A percentile compares a stretch with the other conserved stretches of the same genome.
These are phyloP conservation scores for Astragalus glycyphyllos DNA, from an alignment of 306 rosid genomes.

Conservation along the genomic window DNA sequence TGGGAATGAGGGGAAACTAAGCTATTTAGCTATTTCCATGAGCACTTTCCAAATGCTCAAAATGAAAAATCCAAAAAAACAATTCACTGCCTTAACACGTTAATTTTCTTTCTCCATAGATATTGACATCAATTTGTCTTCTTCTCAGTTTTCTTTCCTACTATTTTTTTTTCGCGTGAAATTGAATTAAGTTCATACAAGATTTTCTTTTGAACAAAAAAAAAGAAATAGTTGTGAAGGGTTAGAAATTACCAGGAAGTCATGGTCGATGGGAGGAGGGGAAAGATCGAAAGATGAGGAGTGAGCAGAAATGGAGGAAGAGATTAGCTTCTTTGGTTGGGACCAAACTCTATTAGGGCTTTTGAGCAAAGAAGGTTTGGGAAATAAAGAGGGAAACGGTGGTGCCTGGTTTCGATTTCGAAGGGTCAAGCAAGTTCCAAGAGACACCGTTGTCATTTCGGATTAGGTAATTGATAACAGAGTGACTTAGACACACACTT, in stretches of 20 bases:
- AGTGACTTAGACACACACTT: not conserved
- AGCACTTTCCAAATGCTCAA: too few species aligned
- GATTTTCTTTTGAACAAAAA: not conserved
- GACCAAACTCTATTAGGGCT: constrained; percentile 37
- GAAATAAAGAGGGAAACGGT: constrained; percentile 28
- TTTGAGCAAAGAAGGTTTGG: constrained; percentile 32
- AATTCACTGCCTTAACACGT: too few species aligned
- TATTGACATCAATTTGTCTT: too few species aligned
- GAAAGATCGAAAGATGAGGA: constrained; percentile 73
- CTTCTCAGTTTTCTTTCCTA: too few species aligned
- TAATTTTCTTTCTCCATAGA: too few species aligned
- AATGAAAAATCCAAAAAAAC: too few species aligned
- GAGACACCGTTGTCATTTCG: constrained; percentile 38
- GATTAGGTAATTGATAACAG: not conserved
- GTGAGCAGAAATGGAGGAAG: constrained; percentile 32
- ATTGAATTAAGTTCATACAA: not conserved
- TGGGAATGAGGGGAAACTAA: too few species aligned
- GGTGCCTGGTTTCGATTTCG: constrained; percentile 45
- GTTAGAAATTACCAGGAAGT: constrained; percentile 62
- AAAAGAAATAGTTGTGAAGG: not conserved
- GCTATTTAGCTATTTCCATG: too few species aligned
- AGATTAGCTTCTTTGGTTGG: not conserved
- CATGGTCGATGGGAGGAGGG: constrained; percentile 93
- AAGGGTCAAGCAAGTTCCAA: not conserved
- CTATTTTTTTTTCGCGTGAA: too few species aligned